A percentile compares a stretch with the other conserved stretches of the same genome.
Conservation (phyloP, 345 rosid genomes). For the Litchi chinensis region DNA sequence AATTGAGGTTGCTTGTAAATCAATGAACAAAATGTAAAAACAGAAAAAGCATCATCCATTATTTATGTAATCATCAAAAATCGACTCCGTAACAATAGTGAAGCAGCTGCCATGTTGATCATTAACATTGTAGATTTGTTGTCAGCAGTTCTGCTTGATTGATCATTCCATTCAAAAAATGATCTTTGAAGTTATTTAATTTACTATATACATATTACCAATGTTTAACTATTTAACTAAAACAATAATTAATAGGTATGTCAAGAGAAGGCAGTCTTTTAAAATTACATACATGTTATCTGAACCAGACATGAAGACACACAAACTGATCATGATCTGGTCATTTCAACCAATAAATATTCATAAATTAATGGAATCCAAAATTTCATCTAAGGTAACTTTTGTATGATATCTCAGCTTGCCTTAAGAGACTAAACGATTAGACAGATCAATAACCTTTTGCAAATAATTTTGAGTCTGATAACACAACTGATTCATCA, state of each 20-base stretch:
- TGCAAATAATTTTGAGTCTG: not conserved
- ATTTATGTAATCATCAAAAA: too few relatives aligned
- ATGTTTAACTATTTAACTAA: not conserved
- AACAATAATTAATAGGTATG: not conserved
- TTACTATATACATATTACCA: not conserved
- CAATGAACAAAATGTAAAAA: not conserved
- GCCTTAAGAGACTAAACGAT: not conserved
- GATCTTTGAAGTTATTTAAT: not conserved
- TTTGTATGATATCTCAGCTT: not conserved
- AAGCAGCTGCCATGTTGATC: not conserved
- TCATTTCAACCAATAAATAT: not conserved
- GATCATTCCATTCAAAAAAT: not conserved
- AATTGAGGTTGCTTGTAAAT: too few relatives aligned
- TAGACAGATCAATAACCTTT: not conserved
- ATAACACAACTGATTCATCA: not conserved
- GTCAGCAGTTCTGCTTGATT: not conserved
- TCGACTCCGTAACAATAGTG: not conserved
- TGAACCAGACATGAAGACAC: not conserved
- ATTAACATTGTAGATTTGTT: not conserved
- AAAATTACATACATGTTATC: not conserved
- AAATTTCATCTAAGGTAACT: not conserved
- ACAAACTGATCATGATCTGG: not conserved
- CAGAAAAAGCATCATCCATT: too few relatives aligned
- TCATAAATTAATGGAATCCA: not conserved
- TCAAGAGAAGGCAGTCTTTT: not conserved